Evolutionary conservation across 306 rosid species (phyloP), one percentile per base, ranked within the genome.

Genomic region (Nissolia schottii): DNA sequence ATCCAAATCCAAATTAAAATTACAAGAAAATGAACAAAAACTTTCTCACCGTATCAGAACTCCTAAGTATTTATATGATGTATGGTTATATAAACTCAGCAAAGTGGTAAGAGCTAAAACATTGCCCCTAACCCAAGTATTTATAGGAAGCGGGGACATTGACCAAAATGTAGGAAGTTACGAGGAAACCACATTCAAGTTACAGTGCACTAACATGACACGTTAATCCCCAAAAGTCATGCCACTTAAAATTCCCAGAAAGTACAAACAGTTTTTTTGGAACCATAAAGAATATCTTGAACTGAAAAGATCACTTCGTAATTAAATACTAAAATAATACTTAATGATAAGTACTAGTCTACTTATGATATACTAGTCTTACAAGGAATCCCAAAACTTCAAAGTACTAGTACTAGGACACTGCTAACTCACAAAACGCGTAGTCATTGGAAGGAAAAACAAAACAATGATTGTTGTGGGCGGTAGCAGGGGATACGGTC

Each of bases 1-100:
- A 90, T 87, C 85, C 84, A 73, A 83, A 87, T 87, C 83, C 80
- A 70, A 81, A 56, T 28, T 6, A 37, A 2, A 6, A 41, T 56
- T 16, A 20, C 28, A 55, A 43, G n/a, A 28, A 31, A 35, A 38
- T 28, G 25, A 55, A 75, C 20, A 56, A 29, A n/a, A n/a, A n/a
- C n/a, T n/a, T n/a, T n/a, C 23, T 37, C 38, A 18, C 15, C 0
- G 29, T n/a, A 23, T 14, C 35, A 53, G 20, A 66, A 51, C 45
- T 56, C 24, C 4, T 0, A 28, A 10, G n/a, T n/a, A n/a, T n/a
- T n/a, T n/a, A n/a, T n/a, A n/a, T n/a, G n/a, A n/a, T n/a, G n/a
- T n/a, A n/a, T n/a, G n/a, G n/a, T 24, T 43, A 16, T 11, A 28
- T 40, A 28, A n/a, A 50, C 12, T 62, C 22, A 20, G 51, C 70